Base-by-base conservation (phyloP, 2,329 filamentous ascomycete species). In the Hypoxylon sp. region DNA sequence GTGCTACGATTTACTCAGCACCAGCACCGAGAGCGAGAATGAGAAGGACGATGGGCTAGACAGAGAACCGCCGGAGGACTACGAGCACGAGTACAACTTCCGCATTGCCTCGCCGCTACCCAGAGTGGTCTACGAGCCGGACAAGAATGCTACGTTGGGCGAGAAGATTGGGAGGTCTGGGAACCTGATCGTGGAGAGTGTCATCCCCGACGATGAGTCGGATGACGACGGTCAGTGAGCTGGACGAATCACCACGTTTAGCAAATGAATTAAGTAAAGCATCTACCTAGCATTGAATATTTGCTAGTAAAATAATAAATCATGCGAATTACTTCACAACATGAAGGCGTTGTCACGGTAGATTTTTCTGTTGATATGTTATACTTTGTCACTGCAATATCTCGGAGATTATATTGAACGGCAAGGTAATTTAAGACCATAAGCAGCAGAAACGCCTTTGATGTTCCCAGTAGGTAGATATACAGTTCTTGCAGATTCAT, bases 141-240 rank as follows among this genome's bases (percentile, higher is more conserved):
- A 85, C 45, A 75, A 77, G 26, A 81, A 81, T 0, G 84, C 82
- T 3, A 87, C 83, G 15, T 79, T 97, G 63, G 80, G 80, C 19
- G 82, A 89, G 59, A 82, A 83, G 61, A 87, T 97, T 67, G 91
- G 93, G 3, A 79, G 86, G 61, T 92, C 90, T 59, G 91, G 88
- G 2, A 96, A 95, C 71, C 73, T 99, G 50, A 89, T 97, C 60
- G 92, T 97, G 8, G 94, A 99, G 74, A 80, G 80, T 49, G 78
- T 84, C 17, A 81, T 82, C 9, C 78, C 80, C 0, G 57, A 64
- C 50, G 59, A 66, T 4, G 69, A 67, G n/a, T 45, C 48, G 7
- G 55, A 55, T 13, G 51, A 42, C 25, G 58, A 62, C 49, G 54
- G 64, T n/a, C 7, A 71, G 71, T 3, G 67, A 64, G 9, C 9